phyloP scores from a whole-genome alignment of 495 filamentous ascomycete species.

The Hypomontagnella monticulosa region DNA sequence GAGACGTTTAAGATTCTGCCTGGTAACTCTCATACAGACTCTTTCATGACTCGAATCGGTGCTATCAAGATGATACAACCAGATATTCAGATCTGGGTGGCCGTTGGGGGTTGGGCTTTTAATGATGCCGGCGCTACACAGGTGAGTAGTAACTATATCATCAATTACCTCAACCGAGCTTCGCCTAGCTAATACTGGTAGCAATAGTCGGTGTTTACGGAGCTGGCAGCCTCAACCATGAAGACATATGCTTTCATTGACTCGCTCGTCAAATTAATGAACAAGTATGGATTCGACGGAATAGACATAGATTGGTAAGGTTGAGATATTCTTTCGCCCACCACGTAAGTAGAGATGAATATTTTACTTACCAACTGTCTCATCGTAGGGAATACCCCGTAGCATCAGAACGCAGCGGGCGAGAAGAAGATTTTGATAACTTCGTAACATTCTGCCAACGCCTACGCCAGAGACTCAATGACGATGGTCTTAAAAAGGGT shows the following conservation, averaged over 20 bases:
- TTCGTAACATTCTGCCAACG: constrained; percentile 55
- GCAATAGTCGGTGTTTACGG: too few relatives aligned
- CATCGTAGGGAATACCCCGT: too few relatives aligned
- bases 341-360: too few relatives aligned
- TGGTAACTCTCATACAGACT: too few relatives aligned
- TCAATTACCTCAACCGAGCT: too few relatives aligned
- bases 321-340: too few relatives aligned
- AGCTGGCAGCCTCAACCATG: constrained; percentile 28
- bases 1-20: constrained; percentile 18
- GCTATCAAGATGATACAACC: too few relatives aligned
- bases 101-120: constrained; percentile 58
- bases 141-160: too few relatives aligned
- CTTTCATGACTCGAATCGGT: too few relatives aligned
- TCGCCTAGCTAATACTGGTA: too few relatives aligned
- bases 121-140: constrained; percentile 54
- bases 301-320: constrained; percentile 71
- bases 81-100: too few relatives aligned
- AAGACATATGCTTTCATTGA: constrained; percentile 58
- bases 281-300: constrained; percentile 62
- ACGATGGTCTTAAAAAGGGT: constrained; percentile 44
- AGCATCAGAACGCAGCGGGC: constrained; percentile 51
- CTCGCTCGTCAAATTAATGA: constrained; percentile 54
- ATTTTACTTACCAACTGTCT: too few relatives aligned
- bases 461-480: constrained; percentile 39
- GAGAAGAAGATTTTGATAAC: constrained; percentile 52